Conservation (phyloP, 345 rosid species). For the Eucalyptus albens region DNA sequence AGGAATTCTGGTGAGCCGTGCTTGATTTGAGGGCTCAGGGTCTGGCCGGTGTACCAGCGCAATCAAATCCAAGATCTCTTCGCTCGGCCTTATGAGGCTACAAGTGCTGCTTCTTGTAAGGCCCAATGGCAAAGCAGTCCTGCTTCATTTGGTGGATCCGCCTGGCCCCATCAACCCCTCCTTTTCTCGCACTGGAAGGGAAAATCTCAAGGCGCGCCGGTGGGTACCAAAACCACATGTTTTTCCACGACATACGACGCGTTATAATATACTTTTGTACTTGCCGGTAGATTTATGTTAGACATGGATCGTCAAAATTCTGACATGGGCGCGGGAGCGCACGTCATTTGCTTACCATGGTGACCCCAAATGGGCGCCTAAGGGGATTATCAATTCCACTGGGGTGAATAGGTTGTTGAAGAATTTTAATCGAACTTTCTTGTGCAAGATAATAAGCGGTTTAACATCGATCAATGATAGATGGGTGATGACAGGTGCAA, state of each 20-base stretch:
- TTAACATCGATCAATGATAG: not conserved
- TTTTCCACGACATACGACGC: not conserved
- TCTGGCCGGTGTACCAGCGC: not conserved
- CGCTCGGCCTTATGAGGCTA: not conserved
- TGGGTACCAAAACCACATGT: not conserved
- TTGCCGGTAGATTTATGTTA: not conserved
- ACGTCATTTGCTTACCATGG: too few species aligned
- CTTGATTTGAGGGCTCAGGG: not conserved
- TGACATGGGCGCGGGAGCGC: not conserved
- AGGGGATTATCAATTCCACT: accelerated
- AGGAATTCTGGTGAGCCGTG: not conserved
- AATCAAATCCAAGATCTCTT: not conserved
- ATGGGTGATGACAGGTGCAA: accelerated
- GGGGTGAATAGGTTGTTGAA: not conserved
- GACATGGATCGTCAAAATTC: not conserved
- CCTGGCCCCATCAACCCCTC: not conserved
- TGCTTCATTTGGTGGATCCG: not conserved
- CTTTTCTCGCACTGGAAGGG: not conserved
- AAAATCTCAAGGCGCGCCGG: not conserved
- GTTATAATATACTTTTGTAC: not conserved
- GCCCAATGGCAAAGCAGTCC: not conserved
- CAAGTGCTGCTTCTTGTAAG: not conserved
- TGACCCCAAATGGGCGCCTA: not conserved
- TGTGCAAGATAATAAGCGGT: accelerated
- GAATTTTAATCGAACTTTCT: not conserved